Percentiles rank a stretch among this genome's conserved stretches.
Evolutionary conservation across 352 stramenopile genomes (phyloP).

Genomic region (Phytophthora chlamydospora): DNA sequence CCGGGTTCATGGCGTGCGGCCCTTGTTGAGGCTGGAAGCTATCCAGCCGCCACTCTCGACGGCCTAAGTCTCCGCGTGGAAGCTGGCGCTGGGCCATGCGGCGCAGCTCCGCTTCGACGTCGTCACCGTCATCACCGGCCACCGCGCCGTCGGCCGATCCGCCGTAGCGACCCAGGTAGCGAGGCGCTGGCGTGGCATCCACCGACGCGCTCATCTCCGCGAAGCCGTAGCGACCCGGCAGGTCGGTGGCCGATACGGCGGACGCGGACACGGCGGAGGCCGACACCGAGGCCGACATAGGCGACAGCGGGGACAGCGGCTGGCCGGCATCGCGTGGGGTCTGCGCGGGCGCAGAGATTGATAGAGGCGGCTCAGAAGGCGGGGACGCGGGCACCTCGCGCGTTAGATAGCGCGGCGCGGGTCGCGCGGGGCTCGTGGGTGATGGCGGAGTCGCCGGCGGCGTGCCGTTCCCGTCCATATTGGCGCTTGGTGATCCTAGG

Average conservation of each 20-base stretch:
- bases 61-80: conserved; percentile 76
- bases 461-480: conserved; percentile 45
- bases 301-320: conserved; percentile 42
- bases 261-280: conserved; percentile 78
- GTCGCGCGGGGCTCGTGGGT: conserved; percentile 46
- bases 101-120: conserved; percentile 78
- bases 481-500: background rate
- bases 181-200: conserved; percentile 72
- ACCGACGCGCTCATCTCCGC: conserved; percentile 85
- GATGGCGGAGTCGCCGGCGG: conserved; percentile 68
- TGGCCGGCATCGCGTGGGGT: conserved; percentile 5
- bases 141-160: conserved; percentile 15
- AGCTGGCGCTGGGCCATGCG: conserved; percentile 82
- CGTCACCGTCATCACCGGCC: conserved; percentile 51
- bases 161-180: conserved; percentile 73
- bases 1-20: conserved; percentile 18
- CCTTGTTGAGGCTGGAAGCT: conserved; percentile 42
- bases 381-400: conserved; percentile 27
- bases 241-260: conserved; percentile 80
- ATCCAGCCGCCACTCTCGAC: conserved; percentile 78
- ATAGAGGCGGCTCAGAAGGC: conserved; percentile 13
- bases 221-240: conserved; percentile 65
- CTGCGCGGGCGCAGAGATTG: conserved; percentile 16
- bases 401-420: conserved; percentile 55
- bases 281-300: conserved; percentile 67